phyloP scores from a whole-genome alignment of 495 filamentous ascomycete genomes.

The Aspergillus steynii region DNA sequence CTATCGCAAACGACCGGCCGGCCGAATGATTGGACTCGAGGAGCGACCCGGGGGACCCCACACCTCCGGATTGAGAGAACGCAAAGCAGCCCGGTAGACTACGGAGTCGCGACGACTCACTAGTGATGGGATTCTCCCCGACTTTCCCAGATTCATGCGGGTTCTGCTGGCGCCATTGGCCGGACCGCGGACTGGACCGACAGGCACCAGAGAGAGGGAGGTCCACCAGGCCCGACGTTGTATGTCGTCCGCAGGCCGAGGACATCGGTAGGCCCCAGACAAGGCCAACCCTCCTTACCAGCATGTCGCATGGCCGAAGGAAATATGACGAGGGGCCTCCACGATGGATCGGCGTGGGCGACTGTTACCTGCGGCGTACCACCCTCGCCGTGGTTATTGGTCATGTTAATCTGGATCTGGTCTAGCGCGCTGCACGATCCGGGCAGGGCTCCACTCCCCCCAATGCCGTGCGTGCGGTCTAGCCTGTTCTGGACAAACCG shows the following conservation, averaged over 20 bases:
- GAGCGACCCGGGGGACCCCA: neutral
- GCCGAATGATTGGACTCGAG: too few species aligned
- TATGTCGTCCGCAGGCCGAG: too few species aligned
- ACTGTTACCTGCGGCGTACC: too few species aligned
- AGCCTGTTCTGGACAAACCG: constrained; percentile 24
- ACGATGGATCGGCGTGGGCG: neutral
- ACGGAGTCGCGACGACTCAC: neutral
- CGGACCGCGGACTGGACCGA: neutral
- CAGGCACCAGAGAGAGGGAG: neutral
- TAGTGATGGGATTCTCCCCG: neutral
- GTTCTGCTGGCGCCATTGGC: neutral
- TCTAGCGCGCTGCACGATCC: neutral
- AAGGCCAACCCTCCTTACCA: neutral
- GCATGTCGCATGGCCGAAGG: too few species aligned
- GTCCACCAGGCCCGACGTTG: too few species aligned
- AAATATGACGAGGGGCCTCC: too few species aligned
- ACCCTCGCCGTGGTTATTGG: too few species aligned
- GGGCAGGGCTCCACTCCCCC: constrained; percentile 1
- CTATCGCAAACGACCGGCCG: constrained; percentile 5
- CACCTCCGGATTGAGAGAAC: neutral
- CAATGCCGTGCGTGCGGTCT: constrained; percentile 18
- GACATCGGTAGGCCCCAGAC: too few species aligned
- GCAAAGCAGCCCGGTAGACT: neutral
- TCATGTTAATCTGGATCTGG: too few species aligned
- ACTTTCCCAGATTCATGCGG: neutral